Percentiles rank a stretch among this genome's conserved stretches.
Evolutionary conservation across 768 basidiomycete species (phyloP).

Genomic region (Myochromella boudieri): DNA sequence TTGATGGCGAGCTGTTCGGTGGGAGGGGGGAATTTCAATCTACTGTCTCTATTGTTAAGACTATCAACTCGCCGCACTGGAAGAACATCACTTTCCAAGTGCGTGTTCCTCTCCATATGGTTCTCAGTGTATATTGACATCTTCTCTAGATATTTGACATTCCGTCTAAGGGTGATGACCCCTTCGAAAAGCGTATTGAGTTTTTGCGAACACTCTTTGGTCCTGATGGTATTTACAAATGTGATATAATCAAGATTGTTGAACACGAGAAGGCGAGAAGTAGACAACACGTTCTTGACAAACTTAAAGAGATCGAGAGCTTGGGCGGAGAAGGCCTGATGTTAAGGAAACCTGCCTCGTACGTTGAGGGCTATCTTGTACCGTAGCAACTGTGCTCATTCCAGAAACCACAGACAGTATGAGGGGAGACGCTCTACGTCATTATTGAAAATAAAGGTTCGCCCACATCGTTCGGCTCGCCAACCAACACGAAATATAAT

Average conservation of each 20-base stretch:
- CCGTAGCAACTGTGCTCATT: not conserved
- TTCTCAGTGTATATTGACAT: not conserved
- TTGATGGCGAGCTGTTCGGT: conserved; percentile 61
- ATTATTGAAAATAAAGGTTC: conserved; percentile 55
- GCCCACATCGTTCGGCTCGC: not conserved
- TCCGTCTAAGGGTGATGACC: conserved; percentile 43
- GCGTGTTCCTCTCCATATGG: conserved; percentile 5
- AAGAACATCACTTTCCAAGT: conserved; percentile 55
- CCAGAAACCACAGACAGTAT: conserved; percentile 35
- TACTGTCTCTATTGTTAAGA: conserved; percentile 61
- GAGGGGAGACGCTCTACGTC: conserved; percentile 48
- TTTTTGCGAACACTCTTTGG: conserved; percentile 47
- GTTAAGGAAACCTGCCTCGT: conserved; percentile 53
- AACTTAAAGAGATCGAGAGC: conserved; percentile 52
- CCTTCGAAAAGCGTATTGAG: conserved; percentile 52
- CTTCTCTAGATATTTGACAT: conserved; percentile 53
- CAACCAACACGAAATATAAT: not conserved
- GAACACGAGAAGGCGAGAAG: conserved; percentile 43
- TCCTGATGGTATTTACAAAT: conserved; percentile 39
- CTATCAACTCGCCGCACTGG: conserved; percentile 57
- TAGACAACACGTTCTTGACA: conserved; percentile 52
- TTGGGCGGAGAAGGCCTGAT: conserved; percentile 61
- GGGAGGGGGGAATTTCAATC: conserved; percentile 58
- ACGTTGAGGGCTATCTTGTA: conserved; percentile 17
- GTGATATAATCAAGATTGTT: conserved; percentile 45